Conservation (phyloP, 2,329 filamentous ascomycete genomes). For the Penicillium occitanis region DNA sequence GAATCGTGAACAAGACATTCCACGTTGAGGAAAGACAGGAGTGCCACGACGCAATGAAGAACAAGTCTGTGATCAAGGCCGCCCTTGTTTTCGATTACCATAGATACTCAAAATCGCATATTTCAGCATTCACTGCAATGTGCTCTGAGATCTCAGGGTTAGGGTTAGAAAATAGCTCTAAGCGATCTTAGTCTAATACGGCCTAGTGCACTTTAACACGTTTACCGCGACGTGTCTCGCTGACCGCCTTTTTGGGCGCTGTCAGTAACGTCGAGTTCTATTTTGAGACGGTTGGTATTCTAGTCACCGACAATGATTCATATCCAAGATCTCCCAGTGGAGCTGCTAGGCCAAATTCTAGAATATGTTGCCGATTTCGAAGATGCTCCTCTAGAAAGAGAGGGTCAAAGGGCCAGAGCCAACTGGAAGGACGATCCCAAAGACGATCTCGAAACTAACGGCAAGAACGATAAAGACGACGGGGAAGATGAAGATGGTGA, state of each 20-base stretch:
- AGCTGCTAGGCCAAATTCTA: slow-evolving; percentile 26
- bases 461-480: neutral
- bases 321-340: slow-evolving; percentile 25
- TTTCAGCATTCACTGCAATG: no score
- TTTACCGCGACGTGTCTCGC: neutral
- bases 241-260: neutral
- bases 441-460: neutral
- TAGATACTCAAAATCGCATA: no score
- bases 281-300: neutral
- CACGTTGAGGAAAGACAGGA: neutral
- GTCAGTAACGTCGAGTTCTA: neutral
- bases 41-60: neutral
- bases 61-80: neutral
- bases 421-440: neutral
- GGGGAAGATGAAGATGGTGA: neutral
- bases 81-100: neutral
- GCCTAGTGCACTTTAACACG: neutral
- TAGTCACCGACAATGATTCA: slow-evolving; percentile 21
- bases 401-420: neutral
- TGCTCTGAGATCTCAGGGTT: neutral
- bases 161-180: neutral
- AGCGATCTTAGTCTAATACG: neutral
- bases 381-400: neutral
- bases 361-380: slow-evolving; percentile 12
- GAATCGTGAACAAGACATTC: neutral